Base-by-base conservation (phyloP, 1,284 basidiomycete genomes). In the Ceratorhiza oryzae-sativae region DNA sequence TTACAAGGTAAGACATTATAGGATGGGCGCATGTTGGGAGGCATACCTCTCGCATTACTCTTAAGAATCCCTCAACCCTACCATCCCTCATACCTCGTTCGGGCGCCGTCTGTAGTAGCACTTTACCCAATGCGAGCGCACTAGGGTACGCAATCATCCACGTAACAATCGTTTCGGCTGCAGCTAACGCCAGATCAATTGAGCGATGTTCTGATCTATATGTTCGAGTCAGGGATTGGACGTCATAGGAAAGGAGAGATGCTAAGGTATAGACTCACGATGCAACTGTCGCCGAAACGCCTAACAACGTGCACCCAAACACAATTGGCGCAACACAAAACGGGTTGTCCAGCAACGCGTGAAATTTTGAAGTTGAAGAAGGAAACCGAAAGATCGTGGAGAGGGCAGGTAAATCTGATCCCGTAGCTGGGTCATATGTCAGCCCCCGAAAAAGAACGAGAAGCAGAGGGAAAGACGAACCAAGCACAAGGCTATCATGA, bases 91-190 rank as follows among this genome's bases (percentile, higher is more conserved):
- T 76, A 0, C 88, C 86, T 23, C 90, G 82, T 5, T 83, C 80
- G 0, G 95, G 95, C 0, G 94, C 87, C 0, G 95, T 97, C 79
- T 97, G 95, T 2, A 97, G 81, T 0, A 98, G 83, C 0, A 95
- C 89, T 9, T 90, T 88, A 1, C 92, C 94, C 30, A 95, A 90
- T 0, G 91, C 86, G 3, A 89, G 83, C 23, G 89, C 92, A 0
- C 93, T 89, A 0, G 88, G 87, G 79, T 94, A 96, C 0, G 94
- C 90, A 32, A 96, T 84, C 51, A 88, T 86, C 79, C 91, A 91
- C 8, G 94, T 95, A 12, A 92, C 82, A 5, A 90, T 79, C 0
- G 94, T 90, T 72, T 94, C 87, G 4, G 90, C 75, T 6, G 87
- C 84, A 0, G 95, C 93, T 32, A 96, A 83, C 3, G 88, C 79